A percentile compares a stretch with the other conserved stretches of the same genome.
Evolutionary conservation across 345 rosid genomes (phyloP).

Genomic region (Populus ilicifolia): DNA sequence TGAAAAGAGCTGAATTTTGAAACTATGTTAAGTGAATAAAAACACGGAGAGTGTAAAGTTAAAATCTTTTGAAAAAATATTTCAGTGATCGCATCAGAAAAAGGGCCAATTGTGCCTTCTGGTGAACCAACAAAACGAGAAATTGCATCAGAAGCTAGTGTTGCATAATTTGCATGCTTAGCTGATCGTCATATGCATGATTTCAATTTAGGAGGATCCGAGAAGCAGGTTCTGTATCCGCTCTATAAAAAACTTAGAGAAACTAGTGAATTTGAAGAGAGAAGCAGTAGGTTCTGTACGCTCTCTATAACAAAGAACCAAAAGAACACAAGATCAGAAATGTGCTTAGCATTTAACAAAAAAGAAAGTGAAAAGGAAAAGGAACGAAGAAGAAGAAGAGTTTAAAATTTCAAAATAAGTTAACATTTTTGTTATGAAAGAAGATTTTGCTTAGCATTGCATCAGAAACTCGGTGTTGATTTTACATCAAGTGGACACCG

Average conservation of each 20-base stretch:
- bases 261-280: too few relatives aligned
- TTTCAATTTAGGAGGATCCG: not conserved
- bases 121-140: too few relatives aligned
- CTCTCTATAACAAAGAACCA: not conserved
- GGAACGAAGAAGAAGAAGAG: too few relatives aligned
- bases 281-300: too few relatives aligned
- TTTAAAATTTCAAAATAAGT: too few relatives aligned
- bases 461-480: slow-evolving; percentile 50
- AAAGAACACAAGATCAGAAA: not conserved
- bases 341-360: not conserved
- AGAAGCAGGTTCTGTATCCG: not conserved
- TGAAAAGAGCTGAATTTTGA: not conserved
- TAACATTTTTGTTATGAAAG: not conserved
- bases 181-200: not conserved
- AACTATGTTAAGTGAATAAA: not conserved
- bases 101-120: not conserved
- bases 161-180: too few relatives aligned
- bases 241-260: too few relatives aligned
- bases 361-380: too few relatives aligned
- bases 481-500: slow-evolving; percentile 74
- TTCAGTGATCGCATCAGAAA: not conserved
- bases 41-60: too few relatives aligned
- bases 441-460: slow-evolving; percentile 2
- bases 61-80: too few relatives aligned
- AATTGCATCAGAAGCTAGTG: not conserved